Evolutionary conservation across 306 rosid genomes (phyloP).

Genomic region (Senna tora): DNA sequence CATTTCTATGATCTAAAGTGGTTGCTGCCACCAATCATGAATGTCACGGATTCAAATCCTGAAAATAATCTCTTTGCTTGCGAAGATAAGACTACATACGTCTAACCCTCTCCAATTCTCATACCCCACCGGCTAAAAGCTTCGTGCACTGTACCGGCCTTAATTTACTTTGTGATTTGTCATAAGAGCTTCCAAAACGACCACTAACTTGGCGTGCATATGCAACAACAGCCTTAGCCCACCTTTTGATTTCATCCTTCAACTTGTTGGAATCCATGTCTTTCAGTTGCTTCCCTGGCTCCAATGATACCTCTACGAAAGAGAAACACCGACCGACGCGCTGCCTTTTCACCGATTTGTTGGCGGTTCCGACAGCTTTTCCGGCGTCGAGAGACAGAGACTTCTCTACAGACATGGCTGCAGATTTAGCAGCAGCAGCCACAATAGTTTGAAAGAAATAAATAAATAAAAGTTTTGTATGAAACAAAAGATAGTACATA

Average conservation of each 20-base stretch:
- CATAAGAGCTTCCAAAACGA: conserved; percentile 52
- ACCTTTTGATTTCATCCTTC: conserved; percentile 72
- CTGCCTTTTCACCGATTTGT: too few species aligned
- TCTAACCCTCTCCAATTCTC: too few species aligned
- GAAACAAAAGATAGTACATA: not conserved
- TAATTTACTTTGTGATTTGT: conserved; percentile 35
- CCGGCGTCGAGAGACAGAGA: conserved; percentile 59
- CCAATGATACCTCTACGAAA: conserved; percentile 57
- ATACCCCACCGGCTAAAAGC: too few species aligned
- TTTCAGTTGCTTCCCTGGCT: conserved; percentile 67
- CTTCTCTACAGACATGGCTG: conserved; percentile 81
- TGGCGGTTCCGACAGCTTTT: conserved; percentile 6
- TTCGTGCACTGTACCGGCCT: too few species aligned
- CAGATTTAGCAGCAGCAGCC: conserved; percentile 35
- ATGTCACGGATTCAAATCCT: too few species aligned
- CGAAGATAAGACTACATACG: too few species aligned
- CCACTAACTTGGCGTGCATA: conserved; percentile 88
- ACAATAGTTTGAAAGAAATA: conserved; percentile 22
- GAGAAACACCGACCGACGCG: conserved; percentile 59
- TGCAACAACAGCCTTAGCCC: conserved; percentile 93
- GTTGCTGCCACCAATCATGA: too few species aligned
- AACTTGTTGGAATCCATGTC: conserved; percentile 81
- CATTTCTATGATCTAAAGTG: too few species aligned
- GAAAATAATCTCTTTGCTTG: too few species aligned
- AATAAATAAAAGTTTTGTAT: not conserved